Conservation (phyloP, 371 early-diverging fungal genomes). For the Saksenaea oblongispora region DNA sequence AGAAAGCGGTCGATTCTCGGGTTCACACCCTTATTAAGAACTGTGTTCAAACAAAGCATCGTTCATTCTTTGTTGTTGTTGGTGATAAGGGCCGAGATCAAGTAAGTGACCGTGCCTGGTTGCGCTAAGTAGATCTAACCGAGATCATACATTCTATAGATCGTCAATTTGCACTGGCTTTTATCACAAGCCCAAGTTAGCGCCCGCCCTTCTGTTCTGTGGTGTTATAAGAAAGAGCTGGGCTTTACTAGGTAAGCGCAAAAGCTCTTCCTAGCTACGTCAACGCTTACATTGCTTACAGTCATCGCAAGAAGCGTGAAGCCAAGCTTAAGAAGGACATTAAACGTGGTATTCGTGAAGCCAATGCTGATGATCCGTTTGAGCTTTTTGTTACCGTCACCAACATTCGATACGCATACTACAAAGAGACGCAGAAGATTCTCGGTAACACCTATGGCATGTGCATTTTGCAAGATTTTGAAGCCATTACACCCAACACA, state of each 20-base stretch:
- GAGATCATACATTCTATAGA: slow-evolving; percentile 39
- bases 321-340: slow-evolving; percentile 90
- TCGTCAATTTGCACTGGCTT: slow-evolving; percentile 96
- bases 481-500: slow-evolving; percentile 97
- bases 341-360: slow-evolving; percentile 86
- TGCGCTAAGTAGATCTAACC: neutral
- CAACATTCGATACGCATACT: slow-evolving; percentile 96
- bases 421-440: slow-evolving; percentile 98
- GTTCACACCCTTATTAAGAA: slow-evolving; percentile 92
- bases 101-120: slow-evolving; percentile 36
- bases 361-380: slow-evolving; percentile 94
- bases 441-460: slow-evolving; percentile 99
- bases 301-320: slow-evolving; percentile 96
- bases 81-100: slow-evolving; percentile 97
- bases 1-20: slow-evolving; percentile 91
- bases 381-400: slow-evolving; percentile 95
- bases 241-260: slow-evolving; percentile 78
- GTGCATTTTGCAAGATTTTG: slow-evolving; percentile 99
- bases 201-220: slow-evolving; percentile 91
- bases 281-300: slow-evolving; percentile 14
- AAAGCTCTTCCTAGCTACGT: neutral
- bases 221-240: slow-evolving; percentile 99
- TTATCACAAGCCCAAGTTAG: slow-evolving; percentile 92
- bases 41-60: slow-evolving; percentile 86
- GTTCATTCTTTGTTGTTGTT: slow-evolving; percentile 97